Conservation (phyloP, 176 grass and related monocot genomes). For the Elaeis guineensis region DNA sequence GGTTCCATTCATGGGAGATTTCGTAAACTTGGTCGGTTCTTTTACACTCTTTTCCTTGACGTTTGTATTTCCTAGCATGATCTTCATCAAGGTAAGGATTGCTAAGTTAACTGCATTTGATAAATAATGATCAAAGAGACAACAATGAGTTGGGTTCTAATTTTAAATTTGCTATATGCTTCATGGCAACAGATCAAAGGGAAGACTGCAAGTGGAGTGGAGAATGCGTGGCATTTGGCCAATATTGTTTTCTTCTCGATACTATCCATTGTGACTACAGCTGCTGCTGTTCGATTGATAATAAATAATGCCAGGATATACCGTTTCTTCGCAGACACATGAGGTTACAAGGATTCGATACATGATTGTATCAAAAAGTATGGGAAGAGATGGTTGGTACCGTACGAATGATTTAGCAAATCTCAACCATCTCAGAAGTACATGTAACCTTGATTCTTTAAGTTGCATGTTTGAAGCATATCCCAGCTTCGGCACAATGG, state of each 20-base stretch:
- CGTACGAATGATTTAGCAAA: no score
- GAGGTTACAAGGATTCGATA: no score
- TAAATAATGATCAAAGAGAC: no score
- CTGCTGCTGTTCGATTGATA: slow-evolving; percentile 48
- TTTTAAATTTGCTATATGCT: no score
- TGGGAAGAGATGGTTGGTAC: no score
- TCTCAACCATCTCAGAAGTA: no score
- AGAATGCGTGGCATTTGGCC: slow-evolving; percentile 53
- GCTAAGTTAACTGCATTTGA: no score
- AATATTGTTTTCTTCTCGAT: slow-evolving; percentile 39
- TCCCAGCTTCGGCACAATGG: no score
- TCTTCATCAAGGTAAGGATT: slow-evolving; percentile 48
- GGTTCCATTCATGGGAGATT: slow-evolving; percentile 90
- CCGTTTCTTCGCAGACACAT: slow-evolving; percentile 57
- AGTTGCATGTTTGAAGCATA: no score
- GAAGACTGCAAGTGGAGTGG: slow-evolving; percentile 22
- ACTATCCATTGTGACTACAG: slow-evolving; percentile 41
- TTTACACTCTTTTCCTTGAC: slow-evolving; percentile 82
- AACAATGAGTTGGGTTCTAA: no score
- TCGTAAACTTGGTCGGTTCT: slow-evolving; percentile 80
- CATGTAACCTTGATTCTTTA: no score
- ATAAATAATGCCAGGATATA: slow-evolving; percentile 47
- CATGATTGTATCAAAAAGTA: no score
- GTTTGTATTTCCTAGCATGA: slow-evolving; percentile 82
- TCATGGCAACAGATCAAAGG: slow-evolving; percentile 28